phyloP scores from a whole-genome alignment of 2,329 filamentous ascomycete genomes.

The Talaromyces amestolkiae region DNA sequence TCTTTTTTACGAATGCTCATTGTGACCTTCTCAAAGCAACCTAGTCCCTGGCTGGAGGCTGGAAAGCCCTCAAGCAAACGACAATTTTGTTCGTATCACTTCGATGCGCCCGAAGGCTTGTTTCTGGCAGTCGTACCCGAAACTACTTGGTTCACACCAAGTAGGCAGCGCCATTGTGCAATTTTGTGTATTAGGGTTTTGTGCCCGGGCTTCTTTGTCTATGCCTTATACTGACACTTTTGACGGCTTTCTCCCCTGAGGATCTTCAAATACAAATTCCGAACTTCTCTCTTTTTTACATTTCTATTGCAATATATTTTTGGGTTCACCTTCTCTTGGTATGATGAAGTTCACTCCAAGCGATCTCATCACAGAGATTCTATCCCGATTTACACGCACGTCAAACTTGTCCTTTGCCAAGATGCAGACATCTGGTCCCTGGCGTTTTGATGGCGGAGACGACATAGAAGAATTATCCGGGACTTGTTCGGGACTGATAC shows the following conservation, averaged over 20 bases:
- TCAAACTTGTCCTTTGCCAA: no score
- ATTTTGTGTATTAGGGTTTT: background rate
- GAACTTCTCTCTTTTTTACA: background rate
- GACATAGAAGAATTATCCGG: no score
- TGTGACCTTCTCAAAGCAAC: background rate
- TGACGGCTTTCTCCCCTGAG: background rate
- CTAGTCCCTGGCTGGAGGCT: background rate
- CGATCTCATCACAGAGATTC: background rate
- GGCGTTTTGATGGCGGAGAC: no score
- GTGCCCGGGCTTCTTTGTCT: background rate
- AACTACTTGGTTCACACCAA: background rate
- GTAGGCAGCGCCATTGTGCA: background rate
- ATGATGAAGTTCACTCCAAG: background rate
- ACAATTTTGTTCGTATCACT: no score
- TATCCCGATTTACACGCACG: no score
- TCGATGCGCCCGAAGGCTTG: background rate
- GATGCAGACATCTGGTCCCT: no score
- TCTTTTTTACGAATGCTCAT: background rate
- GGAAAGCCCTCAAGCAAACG: no score
- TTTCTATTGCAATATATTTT: background rate
- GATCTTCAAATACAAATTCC: background rate
- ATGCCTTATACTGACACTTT: background rate
- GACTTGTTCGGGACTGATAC: no score
- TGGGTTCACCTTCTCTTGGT: background rate
- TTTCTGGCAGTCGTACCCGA: background rate